phyloP scores from a whole-genome alignment of 2,329 filamentous ascomycete genomes.

The Thermothelomyces thermophilus region DNA sequence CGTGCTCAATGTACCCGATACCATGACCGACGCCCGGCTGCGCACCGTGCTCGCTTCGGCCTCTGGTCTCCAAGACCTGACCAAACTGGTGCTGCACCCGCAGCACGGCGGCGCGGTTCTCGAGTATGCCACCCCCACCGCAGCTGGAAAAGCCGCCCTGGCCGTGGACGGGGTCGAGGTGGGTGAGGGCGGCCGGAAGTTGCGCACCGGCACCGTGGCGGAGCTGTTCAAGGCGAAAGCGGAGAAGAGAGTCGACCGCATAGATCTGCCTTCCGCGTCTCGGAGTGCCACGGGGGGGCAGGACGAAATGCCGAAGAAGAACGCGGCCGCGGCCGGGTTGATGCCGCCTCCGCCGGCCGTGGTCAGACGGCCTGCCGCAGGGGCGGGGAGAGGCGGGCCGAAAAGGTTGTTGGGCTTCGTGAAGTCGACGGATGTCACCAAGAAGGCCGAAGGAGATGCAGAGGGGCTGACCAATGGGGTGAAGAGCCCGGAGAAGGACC shows the following conservation, averaged over 20 bases:
- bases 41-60: conserved; percentile 63
- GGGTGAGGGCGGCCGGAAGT: conserved; percentile 31
- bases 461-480: conserved; percentile 23
- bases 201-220: conserved; percentile 48
- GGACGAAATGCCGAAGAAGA: conserved; percentile 9
- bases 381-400: conserved; percentile 33
- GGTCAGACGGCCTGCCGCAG: conserved; percentile 36
- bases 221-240: conserved; percentile 49
- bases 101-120: conserved; percentile 80
- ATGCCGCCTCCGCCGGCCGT: conserved; percentile 39
- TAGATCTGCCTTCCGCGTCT: conserved; percentile 33
- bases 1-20: conserved; percentile 83
- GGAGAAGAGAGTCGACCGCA: conserved; percentile 38
- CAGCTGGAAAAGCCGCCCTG: conserved; percentile 66
- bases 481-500: neutral
- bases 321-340: conserved; percentile 27
- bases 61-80: conserved; percentile 46
- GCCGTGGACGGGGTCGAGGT: conserved; percentile 51
- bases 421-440: too few species aligned
- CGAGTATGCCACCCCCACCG: conserved; percentile 65
- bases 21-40: conserved; percentile 81
- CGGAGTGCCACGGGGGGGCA: conserved; percentile 20
- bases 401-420: conserved; percentile 42
- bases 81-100: conserved; percentile 72
- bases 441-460: conserved; percentile 21